Conservation (phyloP, 148 eudicot genomes). For the Chenopodium formosanum region DNA sequence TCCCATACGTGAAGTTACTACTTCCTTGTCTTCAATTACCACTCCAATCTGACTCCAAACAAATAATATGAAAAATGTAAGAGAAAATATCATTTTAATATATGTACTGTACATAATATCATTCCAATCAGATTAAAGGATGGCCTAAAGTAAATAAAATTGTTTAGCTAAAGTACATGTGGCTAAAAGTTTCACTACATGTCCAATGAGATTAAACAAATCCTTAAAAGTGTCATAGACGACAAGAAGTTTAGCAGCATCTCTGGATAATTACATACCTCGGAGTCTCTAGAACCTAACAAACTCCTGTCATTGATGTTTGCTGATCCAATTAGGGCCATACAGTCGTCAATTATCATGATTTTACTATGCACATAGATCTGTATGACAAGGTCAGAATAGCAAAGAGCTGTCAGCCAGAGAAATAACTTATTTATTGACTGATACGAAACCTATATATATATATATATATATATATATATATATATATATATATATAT, state of each 20-base stretch:
- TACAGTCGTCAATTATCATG: constrained; percentile 88
- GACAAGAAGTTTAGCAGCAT: not conserved
- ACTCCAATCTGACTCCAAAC: constrained; percentile 63
- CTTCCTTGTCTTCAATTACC: constrained; percentile 92
- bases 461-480: not conserved
- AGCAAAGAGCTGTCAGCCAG: not conserved
- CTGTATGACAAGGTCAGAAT: constrained; percentile 40
- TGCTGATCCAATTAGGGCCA: constrained; percentile 87
- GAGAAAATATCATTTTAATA: not conserved
- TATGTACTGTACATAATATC: not conserved
- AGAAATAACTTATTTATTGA: constrained; percentile 1
- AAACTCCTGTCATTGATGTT: constrained; percentile 96
- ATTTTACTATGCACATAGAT: constrained; percentile 97
- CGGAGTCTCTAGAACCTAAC: constrained; percentile 97
- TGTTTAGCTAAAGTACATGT: not conserved
- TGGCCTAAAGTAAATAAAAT: not conserved
- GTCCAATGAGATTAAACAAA: not conserved
- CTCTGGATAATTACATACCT: constrained; percentile 45
- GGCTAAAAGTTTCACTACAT: not conserved
- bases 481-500: not conserved
- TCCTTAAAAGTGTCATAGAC: not conserved
- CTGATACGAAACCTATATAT: not conserved
- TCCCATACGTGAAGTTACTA: constrained; percentile 73
- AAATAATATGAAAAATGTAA: not conserved
- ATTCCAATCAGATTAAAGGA: not conserved